Evolutionary conservation across 1,284 basidiomycete genomes (phyloP).

Genomic region (Naganishia liquefaciens): DNA sequence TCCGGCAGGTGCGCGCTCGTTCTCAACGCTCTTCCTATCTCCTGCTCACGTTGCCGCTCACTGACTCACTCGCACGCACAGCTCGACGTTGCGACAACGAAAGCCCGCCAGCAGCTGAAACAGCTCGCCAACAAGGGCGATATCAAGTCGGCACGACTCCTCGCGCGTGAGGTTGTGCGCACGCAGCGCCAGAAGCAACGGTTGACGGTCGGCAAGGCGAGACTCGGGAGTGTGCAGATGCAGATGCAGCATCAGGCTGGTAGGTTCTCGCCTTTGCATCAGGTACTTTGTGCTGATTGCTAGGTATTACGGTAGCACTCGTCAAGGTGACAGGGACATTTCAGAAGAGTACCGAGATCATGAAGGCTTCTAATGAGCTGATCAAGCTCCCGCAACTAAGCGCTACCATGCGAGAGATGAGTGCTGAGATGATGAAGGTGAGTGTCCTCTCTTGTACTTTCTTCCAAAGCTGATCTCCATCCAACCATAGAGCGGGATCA

Average conservation of each 20-base stretch:
- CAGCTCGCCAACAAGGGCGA: constrained; percentile 89
- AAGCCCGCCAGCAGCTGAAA: constrained; percentile 81
- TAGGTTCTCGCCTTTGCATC: constrained; percentile 55
- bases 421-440: constrained; percentile 52
- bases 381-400: constrained; percentile 90
- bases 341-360: constrained; percentile 97
- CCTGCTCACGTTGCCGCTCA: background rate
- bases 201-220: constrained; percentile 87
- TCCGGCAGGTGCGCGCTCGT: constrained; percentile 72
- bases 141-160: constrained; percentile 83
- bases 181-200: constrained; percentile 93
- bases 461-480: constrained; percentile 15
- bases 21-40: no score
- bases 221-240: constrained; percentile 84
- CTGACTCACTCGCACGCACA: constrained; percentile 51
- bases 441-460: constrained; percentile 3
- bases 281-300: background rate
- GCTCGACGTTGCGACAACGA: constrained; percentile 79
- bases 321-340: constrained; percentile 93
- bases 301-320: constrained; percentile 70
- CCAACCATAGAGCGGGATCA: constrained; percentile 72
- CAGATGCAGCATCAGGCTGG: constrained; percentile 92
- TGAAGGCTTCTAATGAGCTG: constrained; percentile 93
- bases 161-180: constrained; percentile 91
- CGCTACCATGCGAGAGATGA: constrained; percentile 80